Evolutionary conservation across 2,329 filamentous ascomycete species (phyloP).

Genomic region (Teratosphaeria gauchensis): DNA sequence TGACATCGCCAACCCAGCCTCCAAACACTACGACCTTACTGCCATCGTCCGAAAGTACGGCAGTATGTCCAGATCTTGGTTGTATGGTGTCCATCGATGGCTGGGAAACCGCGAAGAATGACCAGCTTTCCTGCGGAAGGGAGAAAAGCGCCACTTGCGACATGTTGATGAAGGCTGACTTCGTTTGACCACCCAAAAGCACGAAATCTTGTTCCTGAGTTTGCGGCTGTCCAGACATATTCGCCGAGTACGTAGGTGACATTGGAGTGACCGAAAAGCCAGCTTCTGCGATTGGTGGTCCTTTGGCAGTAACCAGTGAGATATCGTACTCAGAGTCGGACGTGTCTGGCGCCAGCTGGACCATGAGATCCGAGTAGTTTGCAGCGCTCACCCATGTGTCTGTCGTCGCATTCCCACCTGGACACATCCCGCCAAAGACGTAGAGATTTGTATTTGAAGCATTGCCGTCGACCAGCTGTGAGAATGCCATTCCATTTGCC

Average conservation of each 20-base stretch:
- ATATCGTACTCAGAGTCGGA: slow-evolving; percentile 33
- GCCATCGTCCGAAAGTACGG: slow-evolving; percentile 71
- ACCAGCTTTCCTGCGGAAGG: slow-evolving; percentile 78
- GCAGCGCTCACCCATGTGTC: slow-evolving; percentile 57
- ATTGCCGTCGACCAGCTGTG: slow-evolving; percentile 46
- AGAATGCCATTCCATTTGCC: slow-evolving; percentile 56
- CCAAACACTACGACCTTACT: slow-evolving; percentile 69
- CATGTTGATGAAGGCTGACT: slow-evolving; percentile 83
- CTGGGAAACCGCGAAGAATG: slow-evolving; percentile 59
- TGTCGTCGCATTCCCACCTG: slow-evolving; percentile 34
- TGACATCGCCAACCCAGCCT: slow-evolving; percentile 82
- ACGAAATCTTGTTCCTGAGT: slow-evolving; percentile 71
- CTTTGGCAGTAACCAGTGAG: slow-evolving; percentile 42
- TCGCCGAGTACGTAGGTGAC: slow-evolving; percentile 58
- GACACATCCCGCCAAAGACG: slow-evolving; percentile 87
- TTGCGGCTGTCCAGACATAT: slow-evolving; percentile 43
- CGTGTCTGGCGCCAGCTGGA: slow-evolving; percentile 48
- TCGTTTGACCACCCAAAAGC: slow-evolving; percentile 76
- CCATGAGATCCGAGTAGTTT: slow-evolving; percentile 72
- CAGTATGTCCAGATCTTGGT: slow-evolving; percentile 80
- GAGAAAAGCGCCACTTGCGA: slow-evolving; percentile 81
- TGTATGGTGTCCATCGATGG: slow-evolving; percentile 47
- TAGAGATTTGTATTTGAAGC: slow-evolving; percentile 53
- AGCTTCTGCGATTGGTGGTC: slow-evolving; percentile 68
- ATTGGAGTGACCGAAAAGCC: slow-evolving; percentile 76